Evolutionary conservation across 2,329 filamentous ascomycete species (phyloP), one percentile per base, ranked within the genome.

Genomic region (Aspergillus candidus): DNA sequence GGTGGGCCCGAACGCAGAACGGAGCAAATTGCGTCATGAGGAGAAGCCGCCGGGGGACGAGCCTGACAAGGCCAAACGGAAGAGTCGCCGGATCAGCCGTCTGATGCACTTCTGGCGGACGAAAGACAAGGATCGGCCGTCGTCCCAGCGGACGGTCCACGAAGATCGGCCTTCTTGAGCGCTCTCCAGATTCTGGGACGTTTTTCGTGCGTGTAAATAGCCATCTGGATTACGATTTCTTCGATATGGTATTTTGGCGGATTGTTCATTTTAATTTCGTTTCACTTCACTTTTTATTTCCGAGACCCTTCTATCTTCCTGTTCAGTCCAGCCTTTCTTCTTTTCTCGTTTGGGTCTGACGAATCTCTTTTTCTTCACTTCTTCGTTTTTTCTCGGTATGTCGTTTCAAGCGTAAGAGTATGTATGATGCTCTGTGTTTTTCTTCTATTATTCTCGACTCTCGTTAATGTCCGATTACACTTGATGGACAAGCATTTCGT

Each of bases 71-170:
- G 54, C 58, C 13, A 72, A 66, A 51, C 72, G 67, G 56, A 73
- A 71, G 52, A 60, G 62, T 33, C 66, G 65, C 43, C 63, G 71
- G 40, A 65, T 75, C 31, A 73, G 69, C 53, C 70, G 70, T 41
- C 54, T 74, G 35, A 70, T 74, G 65, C 65, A 70, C 47, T 74
- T 74, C 51, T 74, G 72, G 72, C 70, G 69, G 54, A 57, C 62
- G 17, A 74, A 71, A 53, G 72, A 73, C 40, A 73, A 71, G 48
- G 60, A 67, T 35, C 65, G 62, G 52, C 22, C 22, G 7, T 29
- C 52, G 33, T 44, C 48, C 30, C 51, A 51, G 30, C 47, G 54
- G 41, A 33, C 47, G 33, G 33, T 50, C 40, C 46, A 49, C 32
- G 39, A 57, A 44, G 55, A 63, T 46, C 46, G 41, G 43, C 51